Conservation (phyloP, 164 flowering plant genomes). For the Sextonia rubra region DNA sequence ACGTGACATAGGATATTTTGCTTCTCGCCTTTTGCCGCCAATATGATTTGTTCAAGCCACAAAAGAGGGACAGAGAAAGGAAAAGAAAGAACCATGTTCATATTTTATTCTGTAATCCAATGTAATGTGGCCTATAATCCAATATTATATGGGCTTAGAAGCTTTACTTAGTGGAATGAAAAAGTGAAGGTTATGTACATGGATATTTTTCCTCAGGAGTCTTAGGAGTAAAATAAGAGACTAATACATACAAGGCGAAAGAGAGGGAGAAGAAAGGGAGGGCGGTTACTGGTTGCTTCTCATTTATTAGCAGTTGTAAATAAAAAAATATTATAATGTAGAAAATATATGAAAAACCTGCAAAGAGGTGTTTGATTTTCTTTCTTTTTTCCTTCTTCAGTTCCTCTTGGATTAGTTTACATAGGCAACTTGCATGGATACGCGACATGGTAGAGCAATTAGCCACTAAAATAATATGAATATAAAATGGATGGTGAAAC, state of each 20-base stretch:
- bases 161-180: neutral
- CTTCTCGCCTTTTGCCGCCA: neutral
- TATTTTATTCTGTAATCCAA: conserved; percentile 3
- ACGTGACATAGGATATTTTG: neutral
- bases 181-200: conserved; percentile 1
- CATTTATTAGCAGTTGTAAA: conserved; percentile 16
- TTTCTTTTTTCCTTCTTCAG: neutral
- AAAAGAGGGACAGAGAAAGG: neutral
- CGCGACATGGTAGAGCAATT: conserved; percentile 4
- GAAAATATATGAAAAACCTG: conserved; percentile 5
- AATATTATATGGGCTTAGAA: conserved; percentile 4
- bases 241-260: neutral
- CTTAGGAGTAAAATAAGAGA: neutral
- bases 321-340: neutral
- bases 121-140: neutral
- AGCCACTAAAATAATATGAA: neutral
- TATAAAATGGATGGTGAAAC: no score
- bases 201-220: neutral
- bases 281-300: conserved; percentile 10
- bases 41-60: conserved; percentile 3
- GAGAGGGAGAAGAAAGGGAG: neutral
- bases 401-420: neutral
- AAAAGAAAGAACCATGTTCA: conserved; percentile 2
- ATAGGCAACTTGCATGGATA: neutral
- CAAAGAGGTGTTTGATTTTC: neutral